Evolutionary conservation across 129 eudicot species (phyloP).

Genomic region (Arctium minus): DNA sequence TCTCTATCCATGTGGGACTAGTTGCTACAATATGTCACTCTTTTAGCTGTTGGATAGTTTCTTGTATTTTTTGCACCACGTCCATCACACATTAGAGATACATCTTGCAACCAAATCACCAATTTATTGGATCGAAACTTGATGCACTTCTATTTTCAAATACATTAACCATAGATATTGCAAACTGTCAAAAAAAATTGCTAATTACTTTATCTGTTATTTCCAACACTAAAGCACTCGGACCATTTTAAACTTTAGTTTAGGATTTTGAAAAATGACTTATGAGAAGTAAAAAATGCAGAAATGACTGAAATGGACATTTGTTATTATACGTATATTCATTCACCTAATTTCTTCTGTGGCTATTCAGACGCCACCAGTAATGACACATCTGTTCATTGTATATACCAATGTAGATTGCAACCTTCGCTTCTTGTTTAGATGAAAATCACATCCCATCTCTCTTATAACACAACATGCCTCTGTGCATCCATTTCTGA

Average conservation of each 20-base stretch:
- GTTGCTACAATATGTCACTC: not conserved
- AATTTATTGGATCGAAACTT: not conserved
- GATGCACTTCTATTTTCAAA: not conserved
- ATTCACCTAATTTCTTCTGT: no score
- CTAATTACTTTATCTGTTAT: not conserved
- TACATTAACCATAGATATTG: conserved; percentile 1
- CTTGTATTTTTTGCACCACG: not conserved
- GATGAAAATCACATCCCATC: not conserved
- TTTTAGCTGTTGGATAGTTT: conserved; percentile 4
- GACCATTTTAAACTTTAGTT: not conserved
- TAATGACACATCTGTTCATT: no score
- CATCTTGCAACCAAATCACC: not conserved
- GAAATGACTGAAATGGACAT: not conserved
- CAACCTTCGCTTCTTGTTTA: not conserved
- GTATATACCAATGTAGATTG: not conserved
- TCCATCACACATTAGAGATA: not conserved
- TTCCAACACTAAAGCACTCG: not conserved
- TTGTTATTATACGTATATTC: not conserved
- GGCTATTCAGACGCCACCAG: no score
- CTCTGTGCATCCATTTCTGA: not conserved
- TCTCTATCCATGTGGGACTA: not conserved
- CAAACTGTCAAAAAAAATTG: not conserved
- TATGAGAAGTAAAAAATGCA: not conserved
- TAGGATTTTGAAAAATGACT: conserved; percentile 1
- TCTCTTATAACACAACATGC: conserved; percentile 4